These are phyloP conservation scores for Aureobasidium vineae DNA, from an alignment of 2,329 filamentous ascomycete species.

Conservation along the genomic window DNA sequence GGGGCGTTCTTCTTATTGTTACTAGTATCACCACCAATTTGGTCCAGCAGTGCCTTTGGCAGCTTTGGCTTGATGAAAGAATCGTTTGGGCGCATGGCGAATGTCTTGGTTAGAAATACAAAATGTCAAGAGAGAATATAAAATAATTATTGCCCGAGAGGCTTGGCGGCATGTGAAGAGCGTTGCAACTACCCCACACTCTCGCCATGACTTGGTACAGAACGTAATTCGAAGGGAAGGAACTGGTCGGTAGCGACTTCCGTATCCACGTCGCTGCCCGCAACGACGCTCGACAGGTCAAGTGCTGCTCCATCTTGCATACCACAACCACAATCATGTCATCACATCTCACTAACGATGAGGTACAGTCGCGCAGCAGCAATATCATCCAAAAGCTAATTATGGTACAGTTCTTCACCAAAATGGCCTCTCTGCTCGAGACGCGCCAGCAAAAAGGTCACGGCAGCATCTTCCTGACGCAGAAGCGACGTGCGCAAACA, in stretches of 20 bases:
- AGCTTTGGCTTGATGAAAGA: conserved; percentile 43
- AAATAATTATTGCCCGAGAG: conserved; percentile 16
- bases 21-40: conserved; percentile 41
- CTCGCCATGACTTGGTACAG: neutral
- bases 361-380: conserved; percentile 46
- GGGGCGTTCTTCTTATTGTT: conserved; percentile 30
- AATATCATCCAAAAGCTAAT: neutral
- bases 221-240: neutral
- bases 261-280: neutral
- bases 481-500: conserved; percentile 65
- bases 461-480: conserved; percentile 70
- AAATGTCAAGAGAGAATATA: conserved; percentile 9
- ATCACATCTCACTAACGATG: conserved; percentile 58
- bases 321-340: conserved; percentile 46
- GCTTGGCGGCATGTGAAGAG: conserved; percentile 23
- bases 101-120: neutral
- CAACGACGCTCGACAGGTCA: neutral
- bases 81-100: conserved; percentile 39
- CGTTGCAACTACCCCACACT: neutral
- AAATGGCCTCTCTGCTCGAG: conserved; percentile 66
- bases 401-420: conserved; percentile 65
- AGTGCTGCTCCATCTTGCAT: conserved; percentile 25
- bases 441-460: conserved; percentile 66
- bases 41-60: conserved; percentile 47
- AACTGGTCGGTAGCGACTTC: neutral